Percentiles rank a stretch among this genome's conserved stretches.
phyloP scores from a whole-genome alignment of 192 early-diverging fungal species.

The Gigaspora rosea region DNA sequence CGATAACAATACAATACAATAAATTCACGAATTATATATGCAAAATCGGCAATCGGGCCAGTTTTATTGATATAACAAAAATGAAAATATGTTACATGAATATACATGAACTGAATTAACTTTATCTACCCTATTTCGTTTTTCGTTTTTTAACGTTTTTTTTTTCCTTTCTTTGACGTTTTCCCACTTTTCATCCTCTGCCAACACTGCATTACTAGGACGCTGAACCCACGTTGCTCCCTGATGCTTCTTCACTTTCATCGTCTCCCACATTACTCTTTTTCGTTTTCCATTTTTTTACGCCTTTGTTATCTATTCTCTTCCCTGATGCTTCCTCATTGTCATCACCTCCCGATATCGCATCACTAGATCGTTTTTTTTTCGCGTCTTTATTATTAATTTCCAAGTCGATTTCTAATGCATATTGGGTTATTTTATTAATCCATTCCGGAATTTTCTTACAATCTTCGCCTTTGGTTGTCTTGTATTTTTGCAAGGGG shows the following conservation, averaged over 20 bases:
- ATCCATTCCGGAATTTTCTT: constrained; percentile 4
- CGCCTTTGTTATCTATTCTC: not conserved
- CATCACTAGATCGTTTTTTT: not conserved
- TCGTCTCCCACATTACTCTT: not conserved
- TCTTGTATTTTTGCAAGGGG: not conserved
- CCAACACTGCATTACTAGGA: not conserved
- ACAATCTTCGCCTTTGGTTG: not conserved
- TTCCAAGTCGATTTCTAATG: not conserved
- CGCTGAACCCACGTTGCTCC: not conserved
- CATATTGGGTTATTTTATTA: constrained; percentile 22
- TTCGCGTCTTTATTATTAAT: not conserved
- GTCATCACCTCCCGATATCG: not conserved
- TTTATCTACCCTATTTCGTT: not conserved
- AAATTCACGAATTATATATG: too few species aligned
- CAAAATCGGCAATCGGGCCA: too few species aligned
- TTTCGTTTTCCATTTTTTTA: too few species aligned
- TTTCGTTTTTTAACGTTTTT: too few species aligned
- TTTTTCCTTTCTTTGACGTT: too few species aligned
- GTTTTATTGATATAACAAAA: too few species aligned
- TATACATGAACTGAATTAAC: not conserved
- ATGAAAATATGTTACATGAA: not conserved
- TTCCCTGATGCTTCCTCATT: not conserved
- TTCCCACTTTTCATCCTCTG: too few species aligned
- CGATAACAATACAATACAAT: too few species aligned
- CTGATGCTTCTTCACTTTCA: not conserved